These are phyloP conservation scores for Alternaria tenuissima DNA, from an alignment of 2,329 filamentous ascomycete genomes.

Conservation along the genomic window DNA sequence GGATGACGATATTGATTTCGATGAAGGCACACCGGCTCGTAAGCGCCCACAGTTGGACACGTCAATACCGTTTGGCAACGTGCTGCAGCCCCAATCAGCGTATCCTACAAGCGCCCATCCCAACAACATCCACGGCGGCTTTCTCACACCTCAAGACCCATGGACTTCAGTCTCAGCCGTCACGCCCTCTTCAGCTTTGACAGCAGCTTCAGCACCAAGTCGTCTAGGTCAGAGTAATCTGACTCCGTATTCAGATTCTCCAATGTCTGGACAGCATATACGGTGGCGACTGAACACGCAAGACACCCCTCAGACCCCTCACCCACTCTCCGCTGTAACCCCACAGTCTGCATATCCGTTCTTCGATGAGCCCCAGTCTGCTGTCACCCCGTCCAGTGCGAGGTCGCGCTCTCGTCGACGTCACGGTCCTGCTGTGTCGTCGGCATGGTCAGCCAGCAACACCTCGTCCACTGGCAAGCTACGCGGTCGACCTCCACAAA, in stretches of 20 bases:
- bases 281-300: slow-evolving; percentile 63
- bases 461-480: slow-evolving; percentile 72
- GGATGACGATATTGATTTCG: slow-evolving; percentile 64
- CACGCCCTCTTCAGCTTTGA: slow-evolving; percentile 49
- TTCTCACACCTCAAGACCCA: slow-evolving; percentile 52
- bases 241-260: slow-evolving; percentile 54
- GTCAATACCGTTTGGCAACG: slow-evolving; percentile 52
- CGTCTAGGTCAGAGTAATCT: slow-evolving; percentile 45
- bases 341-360: slow-evolving; percentile 64
- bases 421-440: slow-evolving; percentile 87
- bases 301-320: slow-evolving; percentile 71
- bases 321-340: slow-evolving; percentile 81
- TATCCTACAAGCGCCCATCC: slow-evolving; percentile 65
- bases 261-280: slow-evolving; percentile 52
- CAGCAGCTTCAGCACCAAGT: slow-evolving; percentile 45
- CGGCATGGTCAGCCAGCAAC: slow-evolving; percentile 80
- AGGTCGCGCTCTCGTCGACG: slow-evolving; percentile 66
- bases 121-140: slow-evolving; percentile 59
- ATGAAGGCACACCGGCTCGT: slow-evolving; percentile 48
- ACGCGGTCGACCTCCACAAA: slow-evolving; percentile 80
- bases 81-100: slow-evolving; percentile 55
- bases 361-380: slow-evolving; percentile 73
- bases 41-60: slow-evolving; percentile 71
- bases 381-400: slow-evolving; percentile 69
- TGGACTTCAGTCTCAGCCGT: slow-evolving; percentile 55